Evolutionary conservation across 768 basidiomycete species (phyloP).

Genomic region (Serendipita sp.): DNA sequence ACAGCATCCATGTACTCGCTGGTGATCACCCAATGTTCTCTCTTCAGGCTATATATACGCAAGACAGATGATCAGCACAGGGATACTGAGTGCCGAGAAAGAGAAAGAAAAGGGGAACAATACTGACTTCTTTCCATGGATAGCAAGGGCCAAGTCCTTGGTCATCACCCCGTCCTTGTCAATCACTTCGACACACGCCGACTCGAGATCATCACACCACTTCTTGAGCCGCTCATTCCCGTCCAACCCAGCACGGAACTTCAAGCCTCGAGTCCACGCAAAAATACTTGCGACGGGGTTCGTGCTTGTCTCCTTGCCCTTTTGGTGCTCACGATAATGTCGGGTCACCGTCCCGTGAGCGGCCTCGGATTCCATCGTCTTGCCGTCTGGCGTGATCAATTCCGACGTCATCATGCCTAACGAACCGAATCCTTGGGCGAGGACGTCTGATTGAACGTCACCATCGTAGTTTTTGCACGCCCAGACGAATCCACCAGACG

Average conservation of each 20-base stretch:
- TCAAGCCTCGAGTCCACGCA: constrained; percentile 91
- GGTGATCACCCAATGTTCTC: constrained; percentile 95
- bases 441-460: constrained; percentile 81
- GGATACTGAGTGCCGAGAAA: too few relatives aligned
- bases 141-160: constrained; percentile 89
- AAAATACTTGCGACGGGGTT: constrained; percentile 99
- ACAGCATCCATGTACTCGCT: constrained; percentile 88
- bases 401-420: constrained; percentile 98
- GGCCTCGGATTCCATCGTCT: constrained; percentile 87
- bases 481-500: constrained; percentile 69
- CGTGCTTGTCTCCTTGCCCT: constrained; percentile 94
- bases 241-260: constrained; percentile 88
- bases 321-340: constrained; percentile 94
- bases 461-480: constrained; percentile 57
- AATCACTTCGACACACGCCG: constrained; percentile 79
- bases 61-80: too few relatives aligned
- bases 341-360: constrained; percentile 95
- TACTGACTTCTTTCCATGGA: constrained; percentile 57
- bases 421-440: constrained; percentile 93
- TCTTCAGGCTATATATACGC: constrained; percentile 54
- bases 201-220: constrained; percentile 73
- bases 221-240: constrained; percentile 51
- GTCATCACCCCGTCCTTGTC: constrained; percentile 88
- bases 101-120: too few relatives aligned
- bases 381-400: constrained; percentile 86